These are phyloP conservation scores for Vanrija humicola DNA, from an alignment of 1,284 basidiomycete genomes.

Conservation along the genomic window DNA sequence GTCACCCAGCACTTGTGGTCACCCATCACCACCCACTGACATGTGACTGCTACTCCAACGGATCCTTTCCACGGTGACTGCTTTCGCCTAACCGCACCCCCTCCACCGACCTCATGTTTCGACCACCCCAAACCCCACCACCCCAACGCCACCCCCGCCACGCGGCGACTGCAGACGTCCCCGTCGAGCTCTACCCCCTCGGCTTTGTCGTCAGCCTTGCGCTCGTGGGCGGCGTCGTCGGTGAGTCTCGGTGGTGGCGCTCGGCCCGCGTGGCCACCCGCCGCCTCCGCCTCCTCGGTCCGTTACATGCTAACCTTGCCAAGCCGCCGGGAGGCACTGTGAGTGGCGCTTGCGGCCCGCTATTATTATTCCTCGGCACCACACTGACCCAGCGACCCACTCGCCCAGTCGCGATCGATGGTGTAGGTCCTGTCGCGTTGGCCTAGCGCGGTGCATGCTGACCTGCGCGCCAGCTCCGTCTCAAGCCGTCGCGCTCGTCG, in stretches of 20 bases:
- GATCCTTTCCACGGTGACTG: neutral
- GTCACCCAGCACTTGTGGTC: too few species aligned
- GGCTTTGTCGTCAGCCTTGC: conserved; percentile 43
- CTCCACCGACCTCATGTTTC: neutral
- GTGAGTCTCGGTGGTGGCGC: conserved; percentile 18
- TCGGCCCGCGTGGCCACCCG: conserved; percentile 4
- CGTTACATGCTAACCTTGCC: neutral
- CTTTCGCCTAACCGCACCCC: neutral
- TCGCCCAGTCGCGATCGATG: conserved; percentile 5
- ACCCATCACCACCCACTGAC: neutral
- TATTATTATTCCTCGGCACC: neutral
- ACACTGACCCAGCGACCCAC: neutral
- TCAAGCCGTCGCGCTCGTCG: too few species aligned
- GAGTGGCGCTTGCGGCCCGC: conserved; percentile 1
- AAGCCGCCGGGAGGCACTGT: conserved; percentile 9
- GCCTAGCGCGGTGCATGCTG: too few species aligned
- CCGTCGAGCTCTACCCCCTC: conserved; percentile 49
- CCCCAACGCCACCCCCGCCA: too few species aligned
- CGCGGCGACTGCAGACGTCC: conserved; percentile 34
- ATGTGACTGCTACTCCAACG: neutral
- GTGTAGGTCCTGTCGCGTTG: neutral
- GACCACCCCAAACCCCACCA: neutral
- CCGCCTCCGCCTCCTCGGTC: neutral
- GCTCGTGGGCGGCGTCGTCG: conserved; percentile 39
- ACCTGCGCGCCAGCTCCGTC: conserved; percentile 17